Conservation (phyloP, 2,329 filamentous ascomycete species). For the Fusarium piperis region DNA sequence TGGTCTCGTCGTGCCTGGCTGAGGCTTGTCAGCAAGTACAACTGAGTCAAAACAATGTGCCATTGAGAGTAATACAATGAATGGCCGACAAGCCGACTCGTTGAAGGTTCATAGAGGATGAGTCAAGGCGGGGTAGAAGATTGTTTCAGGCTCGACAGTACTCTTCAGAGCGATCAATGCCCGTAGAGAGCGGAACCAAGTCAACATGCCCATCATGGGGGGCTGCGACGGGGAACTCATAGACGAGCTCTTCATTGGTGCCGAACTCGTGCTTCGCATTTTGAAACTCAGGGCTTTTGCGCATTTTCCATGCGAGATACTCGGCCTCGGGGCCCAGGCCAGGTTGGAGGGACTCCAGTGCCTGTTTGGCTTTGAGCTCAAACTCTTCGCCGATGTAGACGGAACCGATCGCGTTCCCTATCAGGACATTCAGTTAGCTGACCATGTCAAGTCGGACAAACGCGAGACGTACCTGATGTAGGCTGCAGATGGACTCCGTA, state of each 20-base stretch:
- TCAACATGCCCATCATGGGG: too few species aligned
- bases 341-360: background rate
- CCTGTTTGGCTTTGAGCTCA: background rate
- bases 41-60: background rate
- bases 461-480: background rate
- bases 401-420: background rate
- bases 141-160: too few species aligned
- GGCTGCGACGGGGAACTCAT: background rate
- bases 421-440: background rate
- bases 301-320: background rate
- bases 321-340: background rate
- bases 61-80: background rate
- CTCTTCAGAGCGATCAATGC: too few species aligned
- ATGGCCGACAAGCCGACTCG: background rate
- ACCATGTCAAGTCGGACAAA: background rate
- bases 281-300: background rate
- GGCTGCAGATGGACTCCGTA: background rate
- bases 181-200: too few species aligned
- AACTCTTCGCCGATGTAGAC: background rate
- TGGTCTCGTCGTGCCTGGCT: background rate
- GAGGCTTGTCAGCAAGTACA: background rate
- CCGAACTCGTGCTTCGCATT: background rate
- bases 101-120: background rate
- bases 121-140: background rate
- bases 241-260: background rate